Conservation (phyloP, 2,329 filamentous ascomycete genomes). For the Phaeoacremonium minimum region DNA sequence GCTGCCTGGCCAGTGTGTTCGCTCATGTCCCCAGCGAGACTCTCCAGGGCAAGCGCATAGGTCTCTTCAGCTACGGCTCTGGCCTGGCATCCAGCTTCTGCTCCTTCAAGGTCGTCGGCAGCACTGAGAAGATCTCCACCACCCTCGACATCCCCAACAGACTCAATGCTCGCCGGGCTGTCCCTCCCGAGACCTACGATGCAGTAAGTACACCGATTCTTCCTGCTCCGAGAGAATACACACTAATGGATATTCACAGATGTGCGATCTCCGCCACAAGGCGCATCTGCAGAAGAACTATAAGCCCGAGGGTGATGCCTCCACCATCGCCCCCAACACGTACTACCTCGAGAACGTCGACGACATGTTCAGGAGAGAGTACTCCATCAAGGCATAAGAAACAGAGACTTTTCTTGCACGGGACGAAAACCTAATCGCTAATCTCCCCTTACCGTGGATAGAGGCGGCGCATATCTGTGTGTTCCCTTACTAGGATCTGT, state of each 20-base stretch:
- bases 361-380: slow-evolving; percentile 81
- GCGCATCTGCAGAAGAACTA: slow-evolving; percentile 80
- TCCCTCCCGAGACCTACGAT: slow-evolving; percentile 71
- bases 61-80: slow-evolving; percentile 75
- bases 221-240: neutral
- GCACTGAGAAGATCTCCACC: slow-evolving; percentile 63
- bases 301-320: slow-evolving; percentile 62
- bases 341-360: slow-evolving; percentile 81
- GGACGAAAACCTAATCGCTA: too few species aligned
- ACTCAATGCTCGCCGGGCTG: slow-evolving; percentile 59
- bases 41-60: slow-evolving; percentile 68
- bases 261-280: slow-evolving; percentile 77
- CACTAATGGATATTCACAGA: slow-evolving; percentile 34
- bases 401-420: too few species aligned
- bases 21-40: slow-evolving; percentile 57
- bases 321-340: slow-evolving; percentile 61
- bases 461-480: too few species aligned
- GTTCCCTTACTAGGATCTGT: too few species aligned
- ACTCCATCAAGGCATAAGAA: slow-evolving; percentile 71
- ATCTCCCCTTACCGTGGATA: too few species aligned
- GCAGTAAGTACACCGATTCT: slow-evolving; percentile 45
- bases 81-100: slow-evolving; percentile 70
- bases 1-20: slow-evolving; percentile 69
- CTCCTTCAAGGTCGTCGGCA: slow-evolving; percentile 69
- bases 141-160: slow-evolving; percentile 66